Conservation (phyloP, 441 rosid species). For the Adansonia gregorii region DNA sequence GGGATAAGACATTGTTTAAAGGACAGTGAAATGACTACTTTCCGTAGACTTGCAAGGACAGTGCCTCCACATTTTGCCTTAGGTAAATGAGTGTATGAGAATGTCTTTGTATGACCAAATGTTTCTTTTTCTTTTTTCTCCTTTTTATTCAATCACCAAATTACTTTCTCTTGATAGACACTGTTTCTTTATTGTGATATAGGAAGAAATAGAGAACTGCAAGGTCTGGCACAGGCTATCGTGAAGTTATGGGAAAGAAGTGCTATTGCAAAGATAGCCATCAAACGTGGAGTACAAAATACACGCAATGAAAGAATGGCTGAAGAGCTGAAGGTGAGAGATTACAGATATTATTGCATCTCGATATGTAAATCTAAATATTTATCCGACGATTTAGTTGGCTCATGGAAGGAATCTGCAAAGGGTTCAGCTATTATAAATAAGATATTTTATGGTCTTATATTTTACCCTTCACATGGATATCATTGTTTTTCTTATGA, state of each 20-base stretch:
- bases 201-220: conserved; percentile 87
- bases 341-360: conserved; percentile 6
- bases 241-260: conserved; percentile 82
- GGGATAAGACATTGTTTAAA: conserved; percentile 62
- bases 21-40: conserved; percentile 61
- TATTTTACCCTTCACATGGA: neutral
- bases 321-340: conserved; percentile 81
- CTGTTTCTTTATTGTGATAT: conserved; percentile 25
- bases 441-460: neutral
- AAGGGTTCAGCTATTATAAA: neutral
- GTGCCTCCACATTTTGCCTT: conserved; percentile 88
- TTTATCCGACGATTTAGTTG: neutral
- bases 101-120: conserved; percentile 1
- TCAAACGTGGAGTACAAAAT: conserved; percentile 81
- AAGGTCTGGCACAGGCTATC: conserved; percentile 88
- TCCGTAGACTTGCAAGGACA: conserved; percentile 71
- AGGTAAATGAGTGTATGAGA: conserved; percentile 41
- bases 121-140: neutral
- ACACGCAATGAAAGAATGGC: conserved; percentile 94
- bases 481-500: neutral
- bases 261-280: conserved; percentile 86
- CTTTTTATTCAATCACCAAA: conserved; percentile 1
- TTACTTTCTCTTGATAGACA: conserved; percentile 26
- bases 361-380: neutral
- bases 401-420: neutral